Percentiles rank a stretch among this genome's conserved stretches.
Conservation (phyloP, 2,329 filamentous ascomycete species). For the Fusarium phyllophilum region DNA sequence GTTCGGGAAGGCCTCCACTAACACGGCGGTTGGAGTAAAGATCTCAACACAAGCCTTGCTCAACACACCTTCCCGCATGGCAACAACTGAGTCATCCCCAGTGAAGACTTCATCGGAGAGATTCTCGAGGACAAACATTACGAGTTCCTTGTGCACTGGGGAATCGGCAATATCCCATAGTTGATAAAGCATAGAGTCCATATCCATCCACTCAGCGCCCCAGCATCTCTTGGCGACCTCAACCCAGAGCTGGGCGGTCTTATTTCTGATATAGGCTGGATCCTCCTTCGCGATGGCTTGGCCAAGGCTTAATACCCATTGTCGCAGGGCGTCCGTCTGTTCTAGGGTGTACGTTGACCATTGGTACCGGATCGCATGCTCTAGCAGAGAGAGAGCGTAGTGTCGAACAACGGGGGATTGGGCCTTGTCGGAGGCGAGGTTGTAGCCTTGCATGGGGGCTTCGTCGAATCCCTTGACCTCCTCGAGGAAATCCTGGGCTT, state of each 20-base stretch:
- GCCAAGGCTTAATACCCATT: slow-evolving; percentile 83
- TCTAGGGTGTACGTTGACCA: slow-evolving; percentile 78
- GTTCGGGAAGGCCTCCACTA: slow-evolving; percentile 79
- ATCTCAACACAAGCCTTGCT: slow-evolving; percentile 94
- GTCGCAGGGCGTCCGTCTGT: slow-evolving; percentile 74
- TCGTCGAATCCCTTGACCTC: slow-evolving; percentile 80
- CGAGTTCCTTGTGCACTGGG: slow-evolving; percentile 80
- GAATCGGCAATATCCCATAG: slow-evolving; percentile 80
- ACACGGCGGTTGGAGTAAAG: slow-evolving; percentile 81
- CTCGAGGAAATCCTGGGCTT: slow-evolving; percentile 89
- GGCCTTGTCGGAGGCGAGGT: slow-evolving; percentile 77
- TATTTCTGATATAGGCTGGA: slow-evolving; percentile 87
- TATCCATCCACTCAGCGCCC: slow-evolving; percentile 92
- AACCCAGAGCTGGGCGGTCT: slow-evolving; percentile 93
- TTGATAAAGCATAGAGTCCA: slow-evolving; percentile 85
- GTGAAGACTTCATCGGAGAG: slow-evolving; percentile 95
- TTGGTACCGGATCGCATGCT: slow-evolving; percentile 86
- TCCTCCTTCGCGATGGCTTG: slow-evolving; percentile 76
- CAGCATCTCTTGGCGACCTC: slow-evolving; percentile 94
- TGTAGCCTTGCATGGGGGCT: slow-evolving; percentile 86
- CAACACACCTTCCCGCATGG: slow-evolving; percentile 82
- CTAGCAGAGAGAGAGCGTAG: slow-evolving; percentile 91
- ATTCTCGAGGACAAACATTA: slow-evolving; percentile 88
- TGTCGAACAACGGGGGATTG: slow-evolving; percentile 88
- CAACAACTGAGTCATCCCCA: slow-evolving; percentile 86